Conservation (phyloP, 805 yeast species). For the Saccharomyces kudriavzevii region DNA sequence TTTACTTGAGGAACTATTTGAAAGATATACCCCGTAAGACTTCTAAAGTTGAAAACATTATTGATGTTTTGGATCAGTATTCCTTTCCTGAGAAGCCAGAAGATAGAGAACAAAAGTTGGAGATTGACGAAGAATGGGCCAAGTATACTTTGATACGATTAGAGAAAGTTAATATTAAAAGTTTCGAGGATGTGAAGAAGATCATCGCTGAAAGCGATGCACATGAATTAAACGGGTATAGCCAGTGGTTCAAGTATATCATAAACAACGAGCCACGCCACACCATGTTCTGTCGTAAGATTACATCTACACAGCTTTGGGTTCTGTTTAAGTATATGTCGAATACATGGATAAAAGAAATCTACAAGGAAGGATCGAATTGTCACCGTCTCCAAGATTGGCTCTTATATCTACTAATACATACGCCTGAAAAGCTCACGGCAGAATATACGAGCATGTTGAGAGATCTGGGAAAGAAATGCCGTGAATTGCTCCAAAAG, state of each 20-base stretch:
- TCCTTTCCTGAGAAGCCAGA: slow-evolving; percentile 3
- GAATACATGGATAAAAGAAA: slow-evolving; percentile 21
- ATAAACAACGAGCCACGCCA: slow-evolving; percentile 23
- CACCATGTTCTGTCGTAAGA: slow-evolving; percentile 10
- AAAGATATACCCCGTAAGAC: not conserved
- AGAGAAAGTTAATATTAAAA: slow-evolving; percentile 7
- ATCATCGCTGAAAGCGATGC: slow-evolving; percentile 7
- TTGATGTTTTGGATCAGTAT: not conserved
- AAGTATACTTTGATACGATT: slow-evolving; percentile 8
- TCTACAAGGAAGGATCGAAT: slow-evolving; percentile 10
- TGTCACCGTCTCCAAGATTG: slow-evolving; percentile 14
- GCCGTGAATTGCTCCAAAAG: slow-evolving; percentile 7
- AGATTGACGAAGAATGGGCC: slow-evolving; percentile 22
- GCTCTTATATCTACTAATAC: slow-evolving; percentile 22
- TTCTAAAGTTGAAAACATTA: not conserved
- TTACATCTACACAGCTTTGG: slow-evolving; percentile 18
- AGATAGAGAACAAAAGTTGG: slow-evolving; percentile 6
- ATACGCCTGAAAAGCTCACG: slow-evolving; percentile 19
- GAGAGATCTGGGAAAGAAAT: slow-evolving; percentile 26
- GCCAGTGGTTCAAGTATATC: slow-evolving; percentile 24
- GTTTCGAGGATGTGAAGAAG: slow-evolving; percentile 13
- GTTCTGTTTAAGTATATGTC: slow-evolving; percentile 20
- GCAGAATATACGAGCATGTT: slow-evolving; percentile 22
- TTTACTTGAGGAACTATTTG: slow-evolving; percentile 15
- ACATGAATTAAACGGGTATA: slow-evolving; percentile 18